phyloP scores from a whole-genome alignment of 192 early-diverging fungal genomes.

The Coemansia pectinata region DNA sequence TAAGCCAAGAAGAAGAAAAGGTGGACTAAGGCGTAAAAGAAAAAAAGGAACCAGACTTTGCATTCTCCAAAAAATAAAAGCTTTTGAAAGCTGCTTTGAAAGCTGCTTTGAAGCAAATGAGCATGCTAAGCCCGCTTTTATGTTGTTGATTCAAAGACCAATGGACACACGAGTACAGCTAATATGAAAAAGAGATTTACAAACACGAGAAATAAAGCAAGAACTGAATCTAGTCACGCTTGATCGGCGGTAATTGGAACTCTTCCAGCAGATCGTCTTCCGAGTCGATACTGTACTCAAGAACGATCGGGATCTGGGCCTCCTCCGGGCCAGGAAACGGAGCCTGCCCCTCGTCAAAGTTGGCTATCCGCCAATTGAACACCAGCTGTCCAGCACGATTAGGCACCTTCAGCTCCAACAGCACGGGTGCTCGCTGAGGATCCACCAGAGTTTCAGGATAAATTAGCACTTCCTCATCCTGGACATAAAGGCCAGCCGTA shows the following conservation, averaged over 20 bases:
- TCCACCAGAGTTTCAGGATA: conserved; percentile 49
- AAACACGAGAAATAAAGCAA: neutral
- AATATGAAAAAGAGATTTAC: neutral
- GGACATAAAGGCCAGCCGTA: conserved; percentile 12
- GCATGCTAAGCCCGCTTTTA: neutral
- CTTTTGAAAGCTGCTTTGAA: neutral
- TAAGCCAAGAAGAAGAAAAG: neutral
- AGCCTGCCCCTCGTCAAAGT: conserved; percentile 55
- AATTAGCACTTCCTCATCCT: conserved; percentile 31
- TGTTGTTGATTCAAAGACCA: neutral
- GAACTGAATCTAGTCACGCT: conserved; percentile 11
- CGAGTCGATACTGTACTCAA: conserved; percentile 49
- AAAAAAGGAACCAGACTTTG: neutral
- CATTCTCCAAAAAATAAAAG: neutral
- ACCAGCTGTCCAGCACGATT: conserved; percentile 38
- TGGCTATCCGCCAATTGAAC: conserved; percentile 51
- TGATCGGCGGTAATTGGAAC: conserved; percentile 31
- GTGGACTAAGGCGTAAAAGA: neutral
- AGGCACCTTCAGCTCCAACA: conserved; percentile 49
- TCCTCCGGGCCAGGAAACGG: conserved; percentile 48
- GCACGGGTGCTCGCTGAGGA: conserved; percentile 46
- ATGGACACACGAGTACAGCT: neutral
- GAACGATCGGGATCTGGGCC: conserved; percentile 43
- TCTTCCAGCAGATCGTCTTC: conserved; percentile 40
- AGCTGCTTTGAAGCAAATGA: neutral